Base-by-base conservation (phyloP, 2,329 filamentous ascomycete species). In the Epichloe scottii region DNA sequence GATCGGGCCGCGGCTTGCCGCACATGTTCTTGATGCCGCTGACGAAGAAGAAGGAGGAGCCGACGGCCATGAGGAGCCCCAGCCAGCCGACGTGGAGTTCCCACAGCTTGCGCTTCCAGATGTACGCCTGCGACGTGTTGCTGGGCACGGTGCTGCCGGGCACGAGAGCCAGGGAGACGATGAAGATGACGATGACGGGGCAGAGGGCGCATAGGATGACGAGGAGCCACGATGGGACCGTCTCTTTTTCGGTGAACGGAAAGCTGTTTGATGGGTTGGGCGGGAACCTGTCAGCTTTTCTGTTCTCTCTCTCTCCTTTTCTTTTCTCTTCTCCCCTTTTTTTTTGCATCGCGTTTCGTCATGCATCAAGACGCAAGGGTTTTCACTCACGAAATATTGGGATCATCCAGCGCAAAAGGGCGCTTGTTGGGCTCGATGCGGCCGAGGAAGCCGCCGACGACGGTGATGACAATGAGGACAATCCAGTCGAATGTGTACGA, bases 51-150 rank as follows among this genome's bases (percentile, higher is more conserved):
- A 86, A 94, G 4, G 85, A 78, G 2, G 79, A 74, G 2, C 83
- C 81, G 10, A 89, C 71, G 3, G 86, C 81, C 17, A 95, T 72
- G 1, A 75, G 87, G 3, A 95, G 75, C 0, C 90, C 90, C 60
- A 95, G 80, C 81, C 85, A 88, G 53, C 87, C 89, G 2, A 81
- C 82, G 63, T 96, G 89, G 65, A 87, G 82, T 66, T 96, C 90
- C 89, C 91, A 96, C 1, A 95, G 66, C 69, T 93, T 95, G 57
- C 87, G 78, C 63, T 79, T 80, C 82, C 87, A 89, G 43, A 90
- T 73, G 50, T 87, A 68, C 4, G 75, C 66, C 56, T 75, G 76
- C 2, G 86, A 81, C 0, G 84, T 82, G 19, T 76, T 74, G 41
- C 72, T 73, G 15, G 79, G 76, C 1, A 84, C 81, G 1, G 82